phyloP scores from a whole-genome alignment of 768 basidiomycete genomes.

The Calocera cornea region DNA sequence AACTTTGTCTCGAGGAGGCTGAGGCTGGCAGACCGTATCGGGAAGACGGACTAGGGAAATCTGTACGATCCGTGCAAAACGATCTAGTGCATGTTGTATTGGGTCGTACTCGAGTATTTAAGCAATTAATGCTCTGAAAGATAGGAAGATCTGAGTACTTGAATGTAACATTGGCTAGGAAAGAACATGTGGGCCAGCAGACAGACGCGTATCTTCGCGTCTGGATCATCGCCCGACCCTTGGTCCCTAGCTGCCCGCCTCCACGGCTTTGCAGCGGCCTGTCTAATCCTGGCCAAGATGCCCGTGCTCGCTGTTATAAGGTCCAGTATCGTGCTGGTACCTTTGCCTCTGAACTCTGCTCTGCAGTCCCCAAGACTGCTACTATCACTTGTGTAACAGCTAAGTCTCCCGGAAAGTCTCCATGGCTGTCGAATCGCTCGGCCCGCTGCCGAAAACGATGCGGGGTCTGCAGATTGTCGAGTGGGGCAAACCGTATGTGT shows the following conservation, averaged over 20 bases:
- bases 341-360: background rate
- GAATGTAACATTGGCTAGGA: too few species aligned
- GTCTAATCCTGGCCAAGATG: background rate
- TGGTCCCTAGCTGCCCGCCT: background rate
- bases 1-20: slow-evolving; percentile 40
- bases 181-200: too few species aligned
- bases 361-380: background rate
- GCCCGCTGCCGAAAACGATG: background rate
- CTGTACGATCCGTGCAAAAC: too few species aligned
- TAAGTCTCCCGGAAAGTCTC: background rate
- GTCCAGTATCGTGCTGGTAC: background rate
- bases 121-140: too few species aligned
- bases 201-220: background rate
- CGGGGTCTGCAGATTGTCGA: background rate
- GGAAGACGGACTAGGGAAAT: background rate
- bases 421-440: background rate
- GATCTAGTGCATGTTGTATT: too few species aligned
- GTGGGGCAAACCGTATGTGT: background rate
- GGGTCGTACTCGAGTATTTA: too few species aligned
- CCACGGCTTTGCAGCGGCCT: background rate
- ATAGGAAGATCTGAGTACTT: too few species aligned
- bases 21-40: background rate
- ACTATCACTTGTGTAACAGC: background rate
- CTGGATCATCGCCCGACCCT: too few species aligned
- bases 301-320: background rate